Conservation (phyloP, 164 flowering plant genomes). For the Macadamia integrifolia region DNA sequence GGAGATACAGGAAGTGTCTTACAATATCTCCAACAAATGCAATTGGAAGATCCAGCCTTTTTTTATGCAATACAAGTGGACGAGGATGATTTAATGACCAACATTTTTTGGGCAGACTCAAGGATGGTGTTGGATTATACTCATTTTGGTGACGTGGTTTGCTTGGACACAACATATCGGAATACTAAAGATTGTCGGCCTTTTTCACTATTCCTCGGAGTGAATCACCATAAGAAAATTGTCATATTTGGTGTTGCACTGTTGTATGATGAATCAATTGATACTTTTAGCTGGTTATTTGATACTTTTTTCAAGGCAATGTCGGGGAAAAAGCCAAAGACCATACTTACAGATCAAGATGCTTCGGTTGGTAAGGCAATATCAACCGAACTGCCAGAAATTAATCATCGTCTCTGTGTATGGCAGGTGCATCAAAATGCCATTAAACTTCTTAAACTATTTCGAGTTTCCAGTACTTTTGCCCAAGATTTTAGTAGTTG, state of each 20-base stretch:
- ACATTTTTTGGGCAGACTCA: constrained; percentile 3
- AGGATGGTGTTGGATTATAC: background rate
- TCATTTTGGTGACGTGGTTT: constrained; percentile 4
- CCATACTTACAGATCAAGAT: background rate
- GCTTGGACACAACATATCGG: background rate
- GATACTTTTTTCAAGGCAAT: background rate
- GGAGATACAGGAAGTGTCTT: background rate
- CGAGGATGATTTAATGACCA: background rate
- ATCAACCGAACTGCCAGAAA: background rate
- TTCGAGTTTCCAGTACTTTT: background rate
- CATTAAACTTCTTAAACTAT: background rate
- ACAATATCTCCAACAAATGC: background rate
- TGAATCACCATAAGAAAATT: constrained; percentile 1
- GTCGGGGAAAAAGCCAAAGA: background rate
- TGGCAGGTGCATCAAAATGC: constrained; percentile 4
- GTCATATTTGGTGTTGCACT: constrained; percentile 1
- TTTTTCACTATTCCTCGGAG: constrained; percentile 1
- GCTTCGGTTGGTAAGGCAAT: background rate
- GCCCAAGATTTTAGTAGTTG: background rate
- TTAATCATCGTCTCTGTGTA: background rate
- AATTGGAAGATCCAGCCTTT: background rate
- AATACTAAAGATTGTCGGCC: background rate
- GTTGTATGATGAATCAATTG: background rate
- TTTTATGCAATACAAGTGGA: background rate
- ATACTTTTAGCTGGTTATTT: background rate